Base-by-base conservation (phyloP, 176 grass and related monocot species). In the Bromus sterilis region DNA sequence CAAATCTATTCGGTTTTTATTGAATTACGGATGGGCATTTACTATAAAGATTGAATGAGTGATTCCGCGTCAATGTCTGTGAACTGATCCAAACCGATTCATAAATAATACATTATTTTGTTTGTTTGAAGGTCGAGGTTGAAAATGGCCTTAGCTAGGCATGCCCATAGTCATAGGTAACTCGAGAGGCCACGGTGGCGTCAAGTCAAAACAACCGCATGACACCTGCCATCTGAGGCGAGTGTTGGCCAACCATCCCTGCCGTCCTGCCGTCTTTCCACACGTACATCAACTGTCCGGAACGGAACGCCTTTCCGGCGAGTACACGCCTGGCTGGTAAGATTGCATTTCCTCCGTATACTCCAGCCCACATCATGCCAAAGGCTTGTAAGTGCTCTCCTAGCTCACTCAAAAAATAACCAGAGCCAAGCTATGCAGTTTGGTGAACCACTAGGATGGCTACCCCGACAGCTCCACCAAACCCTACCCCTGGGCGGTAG, bases 371-470 rank as follows among this genome's bases (percentile, higher is more conserved):
- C 68, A 9, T 18, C 24, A 44, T 46, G 24, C 39, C 24, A 29
- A 29, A 68, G 7, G 66, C 24, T 78, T n/a, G 34, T 33, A 71
- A 33, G 11, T 1, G 53, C 12, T n/a, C n/a, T n/a, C n/a, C n/a
- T n/a, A n/a, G n/a, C n/a, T 4, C 15, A 39, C 41, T 11, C 67
- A 0, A 25, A 59, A 37, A 36, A 12, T 23, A 26, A 53, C 8
- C n/a, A n/a, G 3, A 30, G 21, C 16, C 56, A 57, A 36, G 49
- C 49, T 61, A 33, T 53, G 40, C 20, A 62, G 78, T 81, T 89
- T 81, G 87, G 82, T 85, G 71, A 85, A 56, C 82, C 70, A 63
- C 77, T 35, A 57, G 37, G 71, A 18, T 57, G 86, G 48, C 46
- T 65, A 43, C 10, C 33, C 65, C 35, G 11, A 41, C n/a, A 23